Percentiles rank a stretch among this genome's conserved stretches.
These are phyloP conservation scores for Penicillium sp. DNA, from an alignment of 2,329 filamentous ascomycete genomes.

Conservation along the genomic window DNA sequence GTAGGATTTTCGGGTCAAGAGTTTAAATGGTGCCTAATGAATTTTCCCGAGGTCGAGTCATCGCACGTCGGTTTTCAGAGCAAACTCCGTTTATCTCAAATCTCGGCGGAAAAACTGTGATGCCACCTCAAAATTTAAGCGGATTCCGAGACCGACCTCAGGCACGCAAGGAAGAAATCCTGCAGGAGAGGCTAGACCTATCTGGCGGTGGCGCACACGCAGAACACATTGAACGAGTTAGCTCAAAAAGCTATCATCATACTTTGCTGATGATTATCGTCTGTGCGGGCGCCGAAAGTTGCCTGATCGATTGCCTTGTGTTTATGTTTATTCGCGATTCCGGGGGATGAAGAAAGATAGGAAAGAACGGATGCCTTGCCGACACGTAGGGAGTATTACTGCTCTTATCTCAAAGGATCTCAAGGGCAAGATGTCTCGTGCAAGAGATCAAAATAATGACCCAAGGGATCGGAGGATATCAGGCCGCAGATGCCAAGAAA, in stretches of 20 bases:
- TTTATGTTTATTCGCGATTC: not conserved
- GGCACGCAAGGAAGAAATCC: not conserved
- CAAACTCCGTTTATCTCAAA: not conserved
- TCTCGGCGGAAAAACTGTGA: not conserved
- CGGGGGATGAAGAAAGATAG: not conserved
- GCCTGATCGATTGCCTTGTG: not conserved
- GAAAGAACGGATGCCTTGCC: not conserved
- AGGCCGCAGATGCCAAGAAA: conserved; percentile 2
- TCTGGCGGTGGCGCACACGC: not conserved
- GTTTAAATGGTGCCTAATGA: not conserved
- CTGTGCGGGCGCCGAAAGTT: not conserved
- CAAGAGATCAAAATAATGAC: not conserved
- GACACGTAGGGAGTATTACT: not conserved
- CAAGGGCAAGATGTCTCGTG: not conserved
- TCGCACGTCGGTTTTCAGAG: not conserved
- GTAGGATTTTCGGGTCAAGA: not conserved
- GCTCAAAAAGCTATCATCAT: not conserved
- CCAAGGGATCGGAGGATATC: not conserved
- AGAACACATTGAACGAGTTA: not conserved
- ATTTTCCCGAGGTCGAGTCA: not conserved
- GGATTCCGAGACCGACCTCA: not conserved
- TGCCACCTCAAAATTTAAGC: too few species aligned
- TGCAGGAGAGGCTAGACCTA: not conserved
- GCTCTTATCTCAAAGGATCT: not conserved
- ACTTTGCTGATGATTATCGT: not conserved